These are phyloP conservation scores for Decorospora gaudefroyi DNA, from an alignment of 2,329 filamentous ascomycete genomes.

Conservation along the genomic window DNA sequence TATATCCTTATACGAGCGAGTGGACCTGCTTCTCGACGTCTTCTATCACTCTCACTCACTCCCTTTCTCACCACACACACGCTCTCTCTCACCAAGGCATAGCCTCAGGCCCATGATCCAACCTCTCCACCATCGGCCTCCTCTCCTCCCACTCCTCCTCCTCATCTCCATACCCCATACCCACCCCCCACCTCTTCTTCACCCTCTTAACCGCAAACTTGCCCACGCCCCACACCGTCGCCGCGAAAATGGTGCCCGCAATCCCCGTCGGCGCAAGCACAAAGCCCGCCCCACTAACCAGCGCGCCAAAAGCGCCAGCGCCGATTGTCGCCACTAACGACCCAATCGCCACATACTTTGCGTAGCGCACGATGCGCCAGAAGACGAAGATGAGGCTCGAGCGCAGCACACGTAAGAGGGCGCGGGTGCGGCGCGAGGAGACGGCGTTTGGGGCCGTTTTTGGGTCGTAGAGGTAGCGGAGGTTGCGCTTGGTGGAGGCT, in stretches of 20 bases:
- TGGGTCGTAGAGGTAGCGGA: conserved; percentile 48
- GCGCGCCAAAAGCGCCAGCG: conserved; percentile 44
- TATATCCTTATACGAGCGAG: not conserved
- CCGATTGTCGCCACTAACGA: conserved; percentile 48
- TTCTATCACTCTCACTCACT: not conserved
- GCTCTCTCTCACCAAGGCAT: conserved; percentile 26
- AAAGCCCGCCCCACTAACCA: conserved; percentile 49
- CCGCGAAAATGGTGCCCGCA: conserved; percentile 44
- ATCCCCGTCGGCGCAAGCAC: conserved; percentile 52
- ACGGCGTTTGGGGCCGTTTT: conserved; percentile 33
- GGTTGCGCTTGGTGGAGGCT: conserved; percentile 35
- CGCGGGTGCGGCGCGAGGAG: conserved; percentile 46
- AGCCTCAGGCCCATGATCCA: conserved; percentile 24
- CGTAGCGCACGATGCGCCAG: conserved; percentile 51
- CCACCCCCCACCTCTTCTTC: conserved; percentile 32
- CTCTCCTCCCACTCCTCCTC: conserved; percentile 30
- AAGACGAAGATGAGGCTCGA: conserved; percentile 50
- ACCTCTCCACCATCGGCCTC: conserved; percentile 11
- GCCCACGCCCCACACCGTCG: conserved; percentile 48
- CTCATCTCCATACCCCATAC: conserved; percentile 25
- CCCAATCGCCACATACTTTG: conserved; percentile 52
- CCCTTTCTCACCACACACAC: not conserved
- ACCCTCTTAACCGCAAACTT: conserved; percentile 45
- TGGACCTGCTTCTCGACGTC: not conserved
- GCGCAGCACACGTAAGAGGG: conserved; percentile 46